phyloP scores from a whole-genome alignment of 2,329 filamentous ascomycete genomes.

The Aspergillus bombycis region DNA sequence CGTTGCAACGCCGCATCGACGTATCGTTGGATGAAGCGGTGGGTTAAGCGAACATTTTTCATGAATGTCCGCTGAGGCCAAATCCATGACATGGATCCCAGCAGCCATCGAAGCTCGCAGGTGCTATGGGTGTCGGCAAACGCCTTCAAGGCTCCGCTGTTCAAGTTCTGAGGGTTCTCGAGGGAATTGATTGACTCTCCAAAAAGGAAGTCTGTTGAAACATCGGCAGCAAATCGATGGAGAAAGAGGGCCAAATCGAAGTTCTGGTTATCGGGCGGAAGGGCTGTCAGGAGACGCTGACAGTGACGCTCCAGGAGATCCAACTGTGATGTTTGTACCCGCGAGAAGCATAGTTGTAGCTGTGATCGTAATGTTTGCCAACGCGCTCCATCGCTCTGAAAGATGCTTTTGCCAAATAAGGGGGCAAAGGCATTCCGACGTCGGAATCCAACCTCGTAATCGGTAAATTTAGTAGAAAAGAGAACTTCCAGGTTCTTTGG shows the following conservation, averaged over 20 bases:
- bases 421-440: neutral
- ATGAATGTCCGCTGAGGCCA: neutral
- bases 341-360: neutral
- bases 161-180: neutral
- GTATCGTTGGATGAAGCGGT: neutral
- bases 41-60: neutral
- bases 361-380: no score
- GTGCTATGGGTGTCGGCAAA: neutral
- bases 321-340: neutral
- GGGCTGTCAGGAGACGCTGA: neutral
- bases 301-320: neutral
- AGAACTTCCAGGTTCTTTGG: constrained; percentile 4
- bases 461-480: constrained; percentile 2
- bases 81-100: neutral
- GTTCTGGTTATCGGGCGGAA: neutral
- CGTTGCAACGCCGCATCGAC: neutral
- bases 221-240: neutral
- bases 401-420: no score
- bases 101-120: neutral
- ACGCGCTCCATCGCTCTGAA: no score
- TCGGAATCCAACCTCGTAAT: constrained; percentile 4
- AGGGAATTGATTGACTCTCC: neutral
- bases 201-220: neutral
- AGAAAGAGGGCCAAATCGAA: neutral
- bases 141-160: neutral